A percentile compares a stretch with the other conserved stretches of the same genome.
These are phyloP conservation scores for Nakazawaea laoshanensis DNA, from an alignment of 805 yeast species.

Conservation along the genomic window DNA sequence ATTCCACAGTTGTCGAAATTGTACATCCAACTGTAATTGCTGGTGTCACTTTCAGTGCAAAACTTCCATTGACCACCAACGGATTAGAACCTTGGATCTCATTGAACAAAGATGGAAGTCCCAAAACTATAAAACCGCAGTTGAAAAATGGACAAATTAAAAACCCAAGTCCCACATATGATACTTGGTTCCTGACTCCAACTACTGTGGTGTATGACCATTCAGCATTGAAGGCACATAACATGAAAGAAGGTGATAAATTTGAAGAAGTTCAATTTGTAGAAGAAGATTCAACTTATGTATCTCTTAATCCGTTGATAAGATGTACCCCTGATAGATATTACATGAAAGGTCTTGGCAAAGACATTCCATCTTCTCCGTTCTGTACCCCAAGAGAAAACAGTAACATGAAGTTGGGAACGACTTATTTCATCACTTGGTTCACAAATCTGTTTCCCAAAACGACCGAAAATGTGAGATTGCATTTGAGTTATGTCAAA, in stretches of 20 bases:
- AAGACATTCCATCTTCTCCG: slow-evolving; percentile 55
- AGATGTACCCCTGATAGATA: slow-evolving; percentile 82
- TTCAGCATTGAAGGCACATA: slow-evolving; percentile 64
- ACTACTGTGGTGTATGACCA: slow-evolving; percentile 47
- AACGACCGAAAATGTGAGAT: slow-evolving; percentile 49
- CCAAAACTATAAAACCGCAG: slow-evolving; percentile 73
- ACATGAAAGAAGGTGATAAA: slow-evolving; percentile 53
- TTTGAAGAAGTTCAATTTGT: slow-evolving; percentile 46
- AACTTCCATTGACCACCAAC: slow-evolving; percentile 58
- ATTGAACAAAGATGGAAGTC: slow-evolving; percentile 66
- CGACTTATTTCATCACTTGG: slow-evolving; percentile 77
- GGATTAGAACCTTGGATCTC: slow-evolving; percentile 79
- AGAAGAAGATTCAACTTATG: slow-evolving; percentile 70
- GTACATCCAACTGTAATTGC: slow-evolving; percentile 57
- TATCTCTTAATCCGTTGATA: slow-evolving; percentile 64
- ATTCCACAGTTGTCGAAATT: slow-evolving; percentile 44
- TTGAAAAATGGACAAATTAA: slow-evolving; percentile 63
- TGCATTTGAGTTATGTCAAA: slow-evolving; percentile 60
- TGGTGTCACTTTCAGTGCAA: slow-evolving; percentile 55
- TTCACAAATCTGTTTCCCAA: slow-evolving; percentile 54
- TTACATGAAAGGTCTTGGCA: slow-evolving; percentile 53
- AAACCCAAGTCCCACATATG: slow-evolving; percentile 61
- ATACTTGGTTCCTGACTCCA: slow-evolving; percentile 70
- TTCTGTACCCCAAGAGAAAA: slow-evolving; percentile 76
- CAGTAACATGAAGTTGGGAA: slow-evolving; percentile 44